Conservation (phyloP, 345 rosid species). For the Trapa incisa region DNA sequence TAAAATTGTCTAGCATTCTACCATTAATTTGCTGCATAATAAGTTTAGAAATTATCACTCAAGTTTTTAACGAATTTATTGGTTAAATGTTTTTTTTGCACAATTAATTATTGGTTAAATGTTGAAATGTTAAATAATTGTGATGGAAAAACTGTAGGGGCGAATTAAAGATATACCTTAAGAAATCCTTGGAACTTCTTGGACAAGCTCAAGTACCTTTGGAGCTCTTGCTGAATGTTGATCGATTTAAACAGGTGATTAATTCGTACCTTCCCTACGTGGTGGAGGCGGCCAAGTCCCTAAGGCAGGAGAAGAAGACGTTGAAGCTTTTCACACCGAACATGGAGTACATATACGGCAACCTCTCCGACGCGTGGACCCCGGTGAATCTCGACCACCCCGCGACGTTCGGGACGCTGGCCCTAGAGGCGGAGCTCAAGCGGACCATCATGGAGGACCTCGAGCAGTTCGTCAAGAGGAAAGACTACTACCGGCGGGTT, state of each 20-base stretch:
- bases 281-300: slow-evolving; percentile 26
- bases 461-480: slow-evolving; percentile 42
- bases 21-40: too few species aligned
- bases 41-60: too few species aligned
- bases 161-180: too few species aligned
- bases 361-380: slow-evolving; percentile 21
- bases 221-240: neutral
- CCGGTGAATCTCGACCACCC: slow-evolving; percentile 62
- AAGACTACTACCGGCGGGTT: slow-evolving; percentile 40
- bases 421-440: slow-evolving; percentile 37
- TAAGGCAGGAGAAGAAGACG: slow-evolving; percentile 35
- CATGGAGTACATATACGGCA: slow-evolving; percentile 16
- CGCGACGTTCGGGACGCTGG: slow-evolving; percentile 54
- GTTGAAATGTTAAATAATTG: too few species aligned
- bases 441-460: slow-evolving; percentile 39
- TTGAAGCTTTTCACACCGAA: slow-evolving; percentile 42
- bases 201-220: too few species aligned
- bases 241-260: slow-evolving; percentile 14
- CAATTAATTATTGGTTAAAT: too few species aligned
- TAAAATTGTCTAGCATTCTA: too few species aligned
- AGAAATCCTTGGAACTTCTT: too few species aligned
- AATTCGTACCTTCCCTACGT: slow-evolving; percentile 39
- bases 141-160: too few species aligned
- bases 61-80: too few species aligned
- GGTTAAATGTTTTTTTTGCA: too few species aligned